phyloP scores from a whole-genome alignment of 2,329 filamentous ascomycete species.

The Arthrobotrys sinensis region DNA sequence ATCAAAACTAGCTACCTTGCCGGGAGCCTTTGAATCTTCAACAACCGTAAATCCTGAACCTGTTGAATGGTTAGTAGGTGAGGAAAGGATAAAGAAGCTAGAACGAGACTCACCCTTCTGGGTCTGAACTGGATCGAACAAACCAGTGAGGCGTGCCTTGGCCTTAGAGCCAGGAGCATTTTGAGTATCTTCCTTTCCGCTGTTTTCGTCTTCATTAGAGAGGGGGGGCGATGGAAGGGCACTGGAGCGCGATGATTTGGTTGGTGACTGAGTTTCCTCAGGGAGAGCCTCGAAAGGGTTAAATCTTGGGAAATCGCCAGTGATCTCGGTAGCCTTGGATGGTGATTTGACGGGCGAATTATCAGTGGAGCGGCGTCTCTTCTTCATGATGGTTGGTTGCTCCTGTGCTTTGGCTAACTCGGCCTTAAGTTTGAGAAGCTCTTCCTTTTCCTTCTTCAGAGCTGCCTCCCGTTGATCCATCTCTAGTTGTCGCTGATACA shows the following conservation, averaged over 20 bases:
- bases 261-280: neutral
- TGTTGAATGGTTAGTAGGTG: conserved; percentile 21
- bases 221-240: conserved; percentile 45
- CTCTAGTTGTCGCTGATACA: conserved; percentile 17
- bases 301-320: conserved; percentile 43
- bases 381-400: neutral
- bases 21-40: conserved; percentile 33
- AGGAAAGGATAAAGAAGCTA: neutral
- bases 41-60: conserved; percentile 53
- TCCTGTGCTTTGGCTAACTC: conserved; percentile 2
- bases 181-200: conserved; percentile 41
- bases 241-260: conserved; percentile 14
- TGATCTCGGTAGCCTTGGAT: neutral
- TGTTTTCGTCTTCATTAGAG: conserved; percentile 51
- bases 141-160: conserved; percentile 51
- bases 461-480: conserved; percentile 27
- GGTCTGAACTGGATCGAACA: conserved; percentile 51
- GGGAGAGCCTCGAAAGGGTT: conserved; percentile 48
- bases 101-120: conserved; percentile 35
- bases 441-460: conserved; percentile 8
- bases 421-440: neutral
- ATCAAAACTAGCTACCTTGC: conserved; percentile 31
- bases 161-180: conserved; percentile 49
- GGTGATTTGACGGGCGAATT: conserved; percentile 14
- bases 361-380: neutral